phyloP scores from a whole-genome alignment of 495 filamentous ascomycete species.

The Bacidia gigantensis region DNA sequence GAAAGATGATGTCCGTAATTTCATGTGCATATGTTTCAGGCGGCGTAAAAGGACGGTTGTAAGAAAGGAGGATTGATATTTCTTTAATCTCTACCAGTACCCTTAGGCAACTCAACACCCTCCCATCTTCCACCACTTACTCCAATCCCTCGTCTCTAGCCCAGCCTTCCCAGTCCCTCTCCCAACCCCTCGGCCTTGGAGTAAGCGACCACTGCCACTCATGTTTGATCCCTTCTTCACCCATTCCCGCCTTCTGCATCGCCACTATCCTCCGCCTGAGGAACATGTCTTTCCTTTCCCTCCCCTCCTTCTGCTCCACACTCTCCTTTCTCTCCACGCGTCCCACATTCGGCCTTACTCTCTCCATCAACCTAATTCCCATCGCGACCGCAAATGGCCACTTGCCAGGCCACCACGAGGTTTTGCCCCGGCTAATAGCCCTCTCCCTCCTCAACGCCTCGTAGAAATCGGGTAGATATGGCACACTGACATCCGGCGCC shows the following conservation, averaged over 20 bases:
- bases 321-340: neutral
- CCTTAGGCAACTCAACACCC: neutral
- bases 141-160: neutral
- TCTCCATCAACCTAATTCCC: neutral
- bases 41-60: neutral
- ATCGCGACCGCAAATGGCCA: neutral
- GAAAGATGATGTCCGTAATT: neutral
- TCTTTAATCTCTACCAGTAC: neutral
- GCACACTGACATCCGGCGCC: neutral
- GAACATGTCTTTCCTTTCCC: constrained; percentile 7
- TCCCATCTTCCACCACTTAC: neutral
- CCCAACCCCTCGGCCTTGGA: constrained; percentile 4
- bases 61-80: neutral
- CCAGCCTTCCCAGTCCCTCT: neutral
- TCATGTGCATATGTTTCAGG: neutral
- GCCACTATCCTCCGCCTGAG: neutral
- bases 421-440: neutral
- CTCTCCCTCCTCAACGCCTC: neutral
- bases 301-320: neutral
- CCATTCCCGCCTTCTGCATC: constrained; percentile 7
- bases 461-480: neutral
- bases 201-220: constrained; percentile 7
- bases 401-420: no score
- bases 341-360: neutral
- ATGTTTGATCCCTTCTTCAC: constrained; percentile 3